These are phyloP conservation scores for Pseudogymnoascus sp. DNA, from an alignment of 2,329 filamentous ascomycete genomes.

Conservation along the genomic window DNA sequence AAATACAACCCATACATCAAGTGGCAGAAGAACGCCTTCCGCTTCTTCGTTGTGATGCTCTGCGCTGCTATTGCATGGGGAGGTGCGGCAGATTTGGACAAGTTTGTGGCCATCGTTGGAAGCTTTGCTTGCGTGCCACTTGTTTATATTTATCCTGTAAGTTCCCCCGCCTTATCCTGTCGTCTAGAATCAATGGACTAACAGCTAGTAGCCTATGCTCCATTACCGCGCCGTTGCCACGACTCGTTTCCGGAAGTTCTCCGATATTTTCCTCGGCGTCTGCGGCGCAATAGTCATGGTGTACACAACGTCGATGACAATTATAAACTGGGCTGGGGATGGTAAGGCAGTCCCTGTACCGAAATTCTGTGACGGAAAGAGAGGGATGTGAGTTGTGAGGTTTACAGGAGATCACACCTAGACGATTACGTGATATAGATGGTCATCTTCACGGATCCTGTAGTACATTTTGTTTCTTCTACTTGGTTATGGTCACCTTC, in stretches of 20 bases:
- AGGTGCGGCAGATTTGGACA: slow-evolving; percentile 88
- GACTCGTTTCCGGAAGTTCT: slow-evolving; percentile 56
- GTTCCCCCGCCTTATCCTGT: slow-evolving; percentile 32
- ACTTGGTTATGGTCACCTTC: neutral
- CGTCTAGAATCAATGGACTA: slow-evolving; percentile 6
- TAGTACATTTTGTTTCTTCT: neutral
- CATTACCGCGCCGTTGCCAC: slow-evolving; percentile 77
- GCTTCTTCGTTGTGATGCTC: slow-evolving; percentile 82
- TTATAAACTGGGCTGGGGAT: slow-evolving; percentile 75
- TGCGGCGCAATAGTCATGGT: slow-evolving; percentile 83
- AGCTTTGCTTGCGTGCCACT: slow-evolving; percentile 97
- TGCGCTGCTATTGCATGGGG: slow-evolving; percentile 87
- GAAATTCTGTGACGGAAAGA: slow-evolving; percentile 52
- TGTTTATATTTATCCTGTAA: slow-evolving; percentile 95
- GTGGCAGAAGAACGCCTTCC: slow-evolving; percentile 98
- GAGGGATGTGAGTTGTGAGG: neutral
- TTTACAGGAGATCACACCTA: neutral
- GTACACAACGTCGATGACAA: slow-evolving; percentile 82
- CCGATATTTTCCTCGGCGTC: slow-evolving; percentile 69
- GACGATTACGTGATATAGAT: neutral
- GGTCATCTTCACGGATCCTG: neutral
- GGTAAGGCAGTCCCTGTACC: slow-evolving; percentile 41
- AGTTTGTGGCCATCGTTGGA: slow-evolving; percentile 92
- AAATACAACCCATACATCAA: slow-evolving; percentile 99
- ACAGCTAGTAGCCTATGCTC: slow-evolving; percentile 63